Conservation (phyloP, 257 asterid genomes). For the Fraxinus quadrangulata region DNA sequence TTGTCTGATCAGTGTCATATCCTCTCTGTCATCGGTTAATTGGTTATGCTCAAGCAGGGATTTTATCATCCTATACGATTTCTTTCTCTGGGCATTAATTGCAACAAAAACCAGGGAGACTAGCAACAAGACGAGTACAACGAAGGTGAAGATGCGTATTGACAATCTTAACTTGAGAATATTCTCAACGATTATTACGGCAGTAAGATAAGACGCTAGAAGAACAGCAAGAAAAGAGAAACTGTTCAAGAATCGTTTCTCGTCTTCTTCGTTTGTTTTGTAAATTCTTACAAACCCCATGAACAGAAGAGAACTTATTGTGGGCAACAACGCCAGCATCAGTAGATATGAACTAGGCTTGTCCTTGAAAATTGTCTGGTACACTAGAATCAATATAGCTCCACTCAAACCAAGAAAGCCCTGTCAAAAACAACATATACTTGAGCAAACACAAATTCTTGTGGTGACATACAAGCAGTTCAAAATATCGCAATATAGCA, state of each 20-base stretch:
- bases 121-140: slow-evolving; percentile 58
- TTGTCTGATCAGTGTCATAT: slow-evolving; percentile 25
- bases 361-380: slow-evolving; percentile 55
- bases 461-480: slow-evolving; percentile 15
- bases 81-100: slow-evolving; percentile 58
- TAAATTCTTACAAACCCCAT: slow-evolving; percentile 69
- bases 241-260: slow-evolving; percentile 64
- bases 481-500: not conserved
- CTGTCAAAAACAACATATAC: slow-evolving; percentile 30
- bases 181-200: slow-evolving; percentile 58
- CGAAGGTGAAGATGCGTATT: slow-evolving; percentile 42
- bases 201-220: slow-evolving; percentile 73
- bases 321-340: slow-evolving; percentile 49
- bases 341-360: slow-evolving; percentile 53
- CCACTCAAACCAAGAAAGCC: slow-evolving; percentile 71
- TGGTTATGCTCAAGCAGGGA: slow-evolving; percentile 79
- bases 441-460: not conserved
- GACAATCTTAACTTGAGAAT: slow-evolving; percentile 43
- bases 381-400: slow-evolving; percentile 56
- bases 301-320: slow-evolving; percentile 53
- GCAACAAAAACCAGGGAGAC: slow-evolving; percentile 55
- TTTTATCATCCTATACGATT: slow-evolving; percentile 51
- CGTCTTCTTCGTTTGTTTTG: slow-evolving; percentile 58
- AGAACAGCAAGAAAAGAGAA: slow-evolving; percentile 63
- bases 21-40: slow-evolving; percentile 34